phyloP scores from a whole-genome alignment of 805 yeast genomes.

The Candida piceae region DNA sequence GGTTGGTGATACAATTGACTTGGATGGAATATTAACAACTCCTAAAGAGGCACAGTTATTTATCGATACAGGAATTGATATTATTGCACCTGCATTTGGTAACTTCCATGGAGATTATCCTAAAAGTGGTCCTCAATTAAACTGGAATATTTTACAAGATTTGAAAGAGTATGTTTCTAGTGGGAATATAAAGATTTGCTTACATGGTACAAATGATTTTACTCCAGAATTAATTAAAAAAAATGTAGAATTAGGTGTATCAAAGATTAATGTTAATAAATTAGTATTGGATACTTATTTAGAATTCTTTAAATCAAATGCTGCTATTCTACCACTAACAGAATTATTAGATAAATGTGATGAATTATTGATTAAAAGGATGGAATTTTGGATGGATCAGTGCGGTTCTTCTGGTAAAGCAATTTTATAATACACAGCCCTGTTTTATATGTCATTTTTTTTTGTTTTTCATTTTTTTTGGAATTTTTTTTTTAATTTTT shows the following conservation, averaged over 20 bases:
- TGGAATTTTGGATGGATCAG: conserved; percentile 26
- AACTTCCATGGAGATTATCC: conserved; percentile 36
- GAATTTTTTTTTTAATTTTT: too few species aligned
- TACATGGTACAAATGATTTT: conserved; percentile 33
- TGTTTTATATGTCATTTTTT: too few species aligned
- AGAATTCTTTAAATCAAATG: conserved; percentile 20
- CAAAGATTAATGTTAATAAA: conserved; percentile 32
- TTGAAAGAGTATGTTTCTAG: conserved; percentile 17
- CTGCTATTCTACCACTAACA: conserved; percentile 23
- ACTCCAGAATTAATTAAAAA: conserved; percentile 24
- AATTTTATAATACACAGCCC: too few species aligned
- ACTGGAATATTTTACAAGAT: conserved; percentile 25
- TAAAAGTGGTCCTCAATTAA: conserved; percentile 27
- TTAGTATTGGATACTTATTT: conserved; percentile 26
- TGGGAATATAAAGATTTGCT: conserved; percentile 23
- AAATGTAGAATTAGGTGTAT: conserved; percentile 26
- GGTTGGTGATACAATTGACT: conserved; percentile 20
- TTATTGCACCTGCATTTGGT: conserved; percentile 34
- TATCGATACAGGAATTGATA: conserved; percentile 32
- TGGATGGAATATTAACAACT: conserved; percentile 31
- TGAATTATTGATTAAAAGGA: conserved; percentile 21
- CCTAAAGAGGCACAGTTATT: conserved; percentile 30
- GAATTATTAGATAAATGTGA: conserved; percentile 25
- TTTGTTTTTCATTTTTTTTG: too few species aligned
- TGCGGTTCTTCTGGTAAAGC: conserved; percentile 28